Evolutionary conservation across 2,329 filamentous ascomycete species (phyloP).

Genomic region (Pestalotiopsis fici): DNA sequence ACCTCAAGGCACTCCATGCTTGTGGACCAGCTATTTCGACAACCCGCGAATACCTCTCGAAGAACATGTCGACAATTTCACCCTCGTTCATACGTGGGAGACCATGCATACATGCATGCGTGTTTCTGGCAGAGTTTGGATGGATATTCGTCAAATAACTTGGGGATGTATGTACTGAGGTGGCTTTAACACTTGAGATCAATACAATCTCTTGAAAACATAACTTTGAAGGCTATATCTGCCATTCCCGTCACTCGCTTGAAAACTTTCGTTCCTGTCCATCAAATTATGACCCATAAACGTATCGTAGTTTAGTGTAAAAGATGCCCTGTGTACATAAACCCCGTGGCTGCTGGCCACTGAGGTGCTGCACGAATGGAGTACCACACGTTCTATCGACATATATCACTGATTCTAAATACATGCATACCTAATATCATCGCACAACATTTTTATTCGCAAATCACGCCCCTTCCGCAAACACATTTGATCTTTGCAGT

Average conservation of each 20-base stretch:
- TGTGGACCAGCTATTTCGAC: neutral
- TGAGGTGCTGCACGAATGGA: too few relatives aligned
- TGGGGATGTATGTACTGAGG: neutral
- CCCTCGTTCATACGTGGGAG: neutral
- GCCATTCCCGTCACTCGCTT: neutral
- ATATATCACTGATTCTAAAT: too few relatives aligned
- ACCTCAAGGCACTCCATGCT: neutral
- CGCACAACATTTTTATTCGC: too few relatives aligned
- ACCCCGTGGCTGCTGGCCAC: too few relatives aligned
- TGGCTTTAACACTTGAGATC: neutral
- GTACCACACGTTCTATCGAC: too few relatives aligned
- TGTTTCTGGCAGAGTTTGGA: neutral
- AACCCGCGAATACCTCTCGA: neutral
- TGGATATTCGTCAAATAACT: neutral
- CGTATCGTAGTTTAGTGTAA: neutral
- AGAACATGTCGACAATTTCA: neutral
- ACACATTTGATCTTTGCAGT: too few relatives aligned
- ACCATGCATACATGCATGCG: neutral
- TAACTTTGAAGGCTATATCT: neutral
- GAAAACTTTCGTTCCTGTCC: neutral
- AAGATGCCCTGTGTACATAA: too few relatives aligned
- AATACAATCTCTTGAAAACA: neutral
- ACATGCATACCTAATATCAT: too few relatives aligned
- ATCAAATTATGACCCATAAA: neutral
- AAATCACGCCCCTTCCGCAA: too few relatives aligned